A percentile compares a stretch with the other conserved stretches of the same genome.
phyloP scores from a whole-genome alignment of 164 flowering plant species.

The Amborella trichopoda region DNA sequence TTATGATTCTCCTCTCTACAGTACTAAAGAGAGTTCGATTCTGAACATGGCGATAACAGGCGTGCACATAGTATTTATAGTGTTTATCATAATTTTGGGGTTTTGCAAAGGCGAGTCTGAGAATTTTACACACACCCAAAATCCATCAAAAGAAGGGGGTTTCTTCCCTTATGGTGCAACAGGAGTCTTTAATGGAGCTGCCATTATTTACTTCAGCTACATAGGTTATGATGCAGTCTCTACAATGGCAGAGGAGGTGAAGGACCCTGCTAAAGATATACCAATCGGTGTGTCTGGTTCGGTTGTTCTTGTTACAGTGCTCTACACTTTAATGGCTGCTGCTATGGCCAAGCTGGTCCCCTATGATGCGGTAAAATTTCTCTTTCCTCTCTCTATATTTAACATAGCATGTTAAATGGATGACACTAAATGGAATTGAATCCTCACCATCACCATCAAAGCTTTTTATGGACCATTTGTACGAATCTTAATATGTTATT shows the following conservation, averaged over 20 bases:
- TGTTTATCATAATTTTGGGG: slow-evolving; percentile 58
- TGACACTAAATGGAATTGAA: too few species aligned
- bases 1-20: slow-evolving; percentile 13
- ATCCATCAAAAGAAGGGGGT: slow-evolving; percentile 37
- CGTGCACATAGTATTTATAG: slow-evolving; percentile 60
- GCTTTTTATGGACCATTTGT: too few species aligned
- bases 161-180: slow-evolving; percentile 57
- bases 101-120: slow-evolving; percentile 54
- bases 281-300: slow-evolving; percentile 91
- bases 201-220: slow-evolving; percentile 80
- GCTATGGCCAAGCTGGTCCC: slow-evolving; percentile 79
- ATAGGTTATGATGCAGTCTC: slow-evolving; percentile 98
- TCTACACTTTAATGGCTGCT: slow-evolving; percentile 84
- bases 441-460: too few species aligned
- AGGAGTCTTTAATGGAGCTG: slow-evolving; percentile 79
- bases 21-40: slow-evolving; percentile 80
- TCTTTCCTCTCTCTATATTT: too few species aligned
- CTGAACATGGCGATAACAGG: slow-evolving; percentile 68
- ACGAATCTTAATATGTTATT: too few species aligned
- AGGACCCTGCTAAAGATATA: slow-evolving; percentile 51
- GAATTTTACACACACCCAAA: slow-evolving; percentile 44
- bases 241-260: slow-evolving; percentile 91
- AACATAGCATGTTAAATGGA: too few species aligned
- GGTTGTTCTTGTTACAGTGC: slow-evolving; percentile 62
- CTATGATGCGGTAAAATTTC: slow-evolving; percentile 62